phyloP scores from a whole-genome alignment of 192 early-diverging fungal species.

The Coemansia sp. region DNA sequence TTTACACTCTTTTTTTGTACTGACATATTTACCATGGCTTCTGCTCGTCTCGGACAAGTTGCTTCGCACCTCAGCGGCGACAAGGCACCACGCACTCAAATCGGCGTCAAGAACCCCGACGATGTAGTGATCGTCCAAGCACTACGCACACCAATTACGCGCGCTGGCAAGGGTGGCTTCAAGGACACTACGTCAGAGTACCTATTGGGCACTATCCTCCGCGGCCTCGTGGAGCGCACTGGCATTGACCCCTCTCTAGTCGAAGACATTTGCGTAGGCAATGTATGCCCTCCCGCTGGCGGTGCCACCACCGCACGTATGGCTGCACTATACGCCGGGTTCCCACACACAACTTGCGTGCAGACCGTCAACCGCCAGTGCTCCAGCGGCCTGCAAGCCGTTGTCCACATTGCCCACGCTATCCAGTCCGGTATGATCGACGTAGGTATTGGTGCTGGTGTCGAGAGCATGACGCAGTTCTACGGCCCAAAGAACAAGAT shows the following conservation, averaged over 20 bases:
- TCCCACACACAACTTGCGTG: constrained; percentile 80
- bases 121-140: constrained; percentile 95
- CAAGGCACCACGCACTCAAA: constrained; percentile 56
- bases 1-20: neutral
- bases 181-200: constrained; percentile 86
- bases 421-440: constrained; percentile 91
- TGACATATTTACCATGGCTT: constrained; percentile 22
- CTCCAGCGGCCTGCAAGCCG: constrained; percentile 90
- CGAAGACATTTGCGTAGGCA: constrained; percentile 95
- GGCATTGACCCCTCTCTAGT: constrained; percentile 85
- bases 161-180: constrained; percentile 90
- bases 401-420: constrained; percentile 81
- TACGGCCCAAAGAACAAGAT: constrained; percentile 74
- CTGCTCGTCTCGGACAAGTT: constrained; percentile 49
- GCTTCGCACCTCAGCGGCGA: constrained; percentile 53
- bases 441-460: constrained; percentile 92
- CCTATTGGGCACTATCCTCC: constrained; percentile 78
- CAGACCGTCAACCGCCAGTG: constrained; percentile 94
- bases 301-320: constrained; percentile 90
- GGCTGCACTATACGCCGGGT: constrained; percentile 89
- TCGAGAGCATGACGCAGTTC: constrained; percentile 92
- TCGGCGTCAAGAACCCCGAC: constrained; percentile 79
- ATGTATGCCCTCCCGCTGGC: constrained; percentile 85
- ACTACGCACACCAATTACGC: constrained; percentile 85
- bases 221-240: constrained; percentile 72